These are phyloP conservation scores for Magnusiomyces tetraspermus DNA, from an alignment of 1,139 yeast genomes.

Conservation along the genomic window DNA sequence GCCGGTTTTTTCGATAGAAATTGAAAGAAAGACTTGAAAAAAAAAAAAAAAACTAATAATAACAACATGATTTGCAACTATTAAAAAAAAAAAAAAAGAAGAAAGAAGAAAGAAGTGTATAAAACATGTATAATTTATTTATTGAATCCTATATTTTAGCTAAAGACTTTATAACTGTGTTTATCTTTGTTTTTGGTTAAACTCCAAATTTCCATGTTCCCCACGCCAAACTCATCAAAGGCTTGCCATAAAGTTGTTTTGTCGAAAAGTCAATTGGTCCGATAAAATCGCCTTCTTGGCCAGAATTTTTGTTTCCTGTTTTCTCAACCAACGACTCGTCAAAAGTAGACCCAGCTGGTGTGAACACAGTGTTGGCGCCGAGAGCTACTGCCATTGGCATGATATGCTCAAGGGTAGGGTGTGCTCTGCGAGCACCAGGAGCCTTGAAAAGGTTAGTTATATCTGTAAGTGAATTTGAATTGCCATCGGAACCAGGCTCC, in stretches of 20 bases:
- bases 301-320: background rate
- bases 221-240: constrained; percentile 11
- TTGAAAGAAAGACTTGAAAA: background rate
- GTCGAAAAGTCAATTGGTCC: constrained; percentile 7
- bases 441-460: constrained; percentile 7
- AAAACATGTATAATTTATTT: no score
- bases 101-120: no score
- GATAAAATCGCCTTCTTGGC: background rate
- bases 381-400: constrained; percentile 13
- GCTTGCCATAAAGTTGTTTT: constrained; percentile 4
- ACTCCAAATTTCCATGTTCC: constrained; percentile 13
- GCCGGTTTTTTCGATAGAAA: constrained; percentile 9
- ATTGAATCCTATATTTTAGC: no score
- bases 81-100: no score
- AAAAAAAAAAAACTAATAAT: background rate
- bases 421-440: constrained; percentile 7
- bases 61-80: no score
- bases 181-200: no score
- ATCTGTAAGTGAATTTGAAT: background rate
- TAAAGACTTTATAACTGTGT: no score
- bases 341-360: background rate
- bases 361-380: constrained; percentile 6
- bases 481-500: no score
- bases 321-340: background rate
- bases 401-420: constrained; percentile 13